Evolutionary conservation across 2,329 filamentous ascomycete species (phyloP), one percentile per base, ranked within the genome.

Genomic region (Fusarium sp.): DNA sequence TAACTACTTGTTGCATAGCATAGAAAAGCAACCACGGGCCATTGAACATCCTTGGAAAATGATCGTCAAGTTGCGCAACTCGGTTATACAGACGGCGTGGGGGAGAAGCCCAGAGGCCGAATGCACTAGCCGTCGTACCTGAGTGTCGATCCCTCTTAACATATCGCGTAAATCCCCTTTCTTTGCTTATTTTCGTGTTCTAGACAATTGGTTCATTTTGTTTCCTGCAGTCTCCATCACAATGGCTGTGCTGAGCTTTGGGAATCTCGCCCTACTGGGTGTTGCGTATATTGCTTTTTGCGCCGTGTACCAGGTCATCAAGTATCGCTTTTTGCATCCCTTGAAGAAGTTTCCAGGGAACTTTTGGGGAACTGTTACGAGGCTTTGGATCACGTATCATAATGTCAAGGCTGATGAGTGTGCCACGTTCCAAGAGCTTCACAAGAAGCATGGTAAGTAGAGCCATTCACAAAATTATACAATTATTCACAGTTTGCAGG

Each of bases 341-440:
- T 65, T 75, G 3, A n/a, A 57, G 1, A 70, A 62, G 8, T 64
- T 72, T 11, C 73, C 73, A 5, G 73, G 73, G 1, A 73, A 46
- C 5, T 75, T 75, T 27, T 71, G 71, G 64, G 68, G 53, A 2
- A 70, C 23, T 18, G 60, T 71, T 9, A 75, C 70, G 2, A 55
- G 73, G 3, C 46, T 75, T 27, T 75, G 73, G 73, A 75, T 70
- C n/a, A 67, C 73, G 3, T 75, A 75, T 35, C 73, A 75, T 14
- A 74, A 70, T 10, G 60, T 72, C 8, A 64, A 62, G n/a, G 73
- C 60, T 3, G 60, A 65, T 2, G 73, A 75, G 14, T 69, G 67
- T 5, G 46, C 60, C 1, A 69, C 55, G 3, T 73, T 73, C 5
- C 70, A 74, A 10, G n/a, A 61, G 12, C 66, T 74, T 20, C 70